Conservation (phyloP, 176 grass and related monocot genomes). For the Paspalum notatum region DNA sequence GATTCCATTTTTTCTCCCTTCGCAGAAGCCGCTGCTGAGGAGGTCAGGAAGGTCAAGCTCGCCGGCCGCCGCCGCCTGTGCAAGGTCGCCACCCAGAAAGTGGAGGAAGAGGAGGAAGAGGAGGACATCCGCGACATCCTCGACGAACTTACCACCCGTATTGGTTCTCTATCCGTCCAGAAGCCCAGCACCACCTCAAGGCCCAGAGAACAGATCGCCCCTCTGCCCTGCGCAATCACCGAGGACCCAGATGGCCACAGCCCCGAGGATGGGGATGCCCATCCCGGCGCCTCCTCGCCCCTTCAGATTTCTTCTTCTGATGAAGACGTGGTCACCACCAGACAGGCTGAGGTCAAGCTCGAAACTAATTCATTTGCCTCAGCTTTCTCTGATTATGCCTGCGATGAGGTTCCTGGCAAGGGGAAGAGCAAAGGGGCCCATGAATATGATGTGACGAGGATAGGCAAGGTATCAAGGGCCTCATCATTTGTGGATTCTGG, state of each 20-base stretch:
- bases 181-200: slow-evolving; percentile 42
- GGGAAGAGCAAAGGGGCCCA: neutral
- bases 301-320: slow-evolving; percentile 14
- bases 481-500: neutral
- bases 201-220: neutral
- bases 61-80: slow-evolving; percentile 75
- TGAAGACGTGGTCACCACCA: neutral
- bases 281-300: slow-evolving; percentile 1
- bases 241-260: neutral
- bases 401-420: slow-evolving; percentile 1
- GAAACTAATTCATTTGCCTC: neutral
- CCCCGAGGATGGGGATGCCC: slow-evolving; percentile 33
- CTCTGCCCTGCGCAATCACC: slow-evolving; percentile 16
- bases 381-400: neutral
- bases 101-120: neutral
- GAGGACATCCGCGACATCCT: slow-evolving; percentile 50
- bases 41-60: slow-evolving; percentile 60
- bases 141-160: slow-evolving; percentile 69
- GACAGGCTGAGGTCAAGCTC: neutral
- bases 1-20: neutral
- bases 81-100: slow-evolving; percentile 41
- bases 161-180: slow-evolving; percentile 69
- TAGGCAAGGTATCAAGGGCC: too few species aligned
- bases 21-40: slow-evolving; percentile 16
- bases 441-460: too few species aligned